Conservation (phyloP, 176 grass and related monocot species). For the Oryza longistaminata region DNA sequence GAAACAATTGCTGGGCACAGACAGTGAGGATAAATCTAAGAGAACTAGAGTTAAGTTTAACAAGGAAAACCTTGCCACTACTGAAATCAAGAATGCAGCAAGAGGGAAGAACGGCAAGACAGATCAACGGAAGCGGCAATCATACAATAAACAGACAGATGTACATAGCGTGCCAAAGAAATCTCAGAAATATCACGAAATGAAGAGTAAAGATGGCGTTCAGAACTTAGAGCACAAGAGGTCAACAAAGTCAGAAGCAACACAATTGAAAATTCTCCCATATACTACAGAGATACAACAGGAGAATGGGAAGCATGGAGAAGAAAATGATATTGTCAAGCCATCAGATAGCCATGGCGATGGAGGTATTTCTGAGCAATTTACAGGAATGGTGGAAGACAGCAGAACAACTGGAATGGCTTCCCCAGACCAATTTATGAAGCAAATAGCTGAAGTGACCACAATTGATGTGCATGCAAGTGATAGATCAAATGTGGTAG, state of each 20-base stretch:
- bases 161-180: conserved; percentile 29
- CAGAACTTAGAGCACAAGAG: conserved; percentile 33
- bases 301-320: background rate
- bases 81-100: conserved; percentile 19
- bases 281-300: background rate
- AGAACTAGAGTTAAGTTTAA: conserved; percentile 34
- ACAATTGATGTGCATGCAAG: background rate
- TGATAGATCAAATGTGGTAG: background rate
- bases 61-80: conserved; percentile 30
- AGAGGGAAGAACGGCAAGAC: conserved; percentile 35
- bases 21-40: conserved; percentile 36
- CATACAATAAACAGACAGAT: conserved; percentile 34
- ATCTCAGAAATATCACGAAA: background rate
- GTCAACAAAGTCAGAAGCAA: conserved; percentile 29
- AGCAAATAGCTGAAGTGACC: conserved; percentile 18
- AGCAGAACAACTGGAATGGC: background rate
- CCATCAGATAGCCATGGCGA: background rate
- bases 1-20: conserved; percentile 33
- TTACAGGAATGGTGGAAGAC: background rate
- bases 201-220: background rate
- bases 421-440: conserved; percentile 18
- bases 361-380: background rate
- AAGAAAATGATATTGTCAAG: too few relatives aligned
- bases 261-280: background rate
- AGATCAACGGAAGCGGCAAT: conserved; percentile 29